Conservation (phyloP, 1,284 basidiomycete genomes). For the Cystobasidiaceae sp. region DNA sequence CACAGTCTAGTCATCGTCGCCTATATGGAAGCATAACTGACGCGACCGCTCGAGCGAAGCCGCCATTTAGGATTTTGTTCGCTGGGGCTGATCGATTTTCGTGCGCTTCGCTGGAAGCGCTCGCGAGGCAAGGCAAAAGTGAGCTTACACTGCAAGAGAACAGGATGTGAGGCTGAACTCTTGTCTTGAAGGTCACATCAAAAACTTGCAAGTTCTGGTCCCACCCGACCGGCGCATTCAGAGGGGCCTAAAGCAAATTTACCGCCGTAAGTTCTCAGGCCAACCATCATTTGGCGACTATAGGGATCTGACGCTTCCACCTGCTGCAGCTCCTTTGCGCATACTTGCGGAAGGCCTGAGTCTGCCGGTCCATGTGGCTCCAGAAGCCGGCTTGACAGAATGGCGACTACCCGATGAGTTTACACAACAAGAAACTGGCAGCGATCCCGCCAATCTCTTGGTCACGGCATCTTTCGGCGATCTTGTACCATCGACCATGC, state of each 20-base stretch:
- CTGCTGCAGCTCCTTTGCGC: constrained; percentile 36
- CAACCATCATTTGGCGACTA: too few species aligned
- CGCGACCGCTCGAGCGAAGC: not conserved
- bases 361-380: constrained; percentile 28
- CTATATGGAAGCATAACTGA: not conserved
- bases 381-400: constrained; percentile 30
- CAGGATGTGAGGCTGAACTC: not conserved
- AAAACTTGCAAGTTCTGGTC: constrained; percentile 35
- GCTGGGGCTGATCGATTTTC: constrained; percentile 70
- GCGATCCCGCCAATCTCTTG: constrained; percentile 54
- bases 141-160: not conserved
- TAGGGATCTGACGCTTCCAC: too few species aligned
- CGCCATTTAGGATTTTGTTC: constrained; percentile 57
- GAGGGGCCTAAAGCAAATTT: constrained; percentile 26
- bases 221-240: constrained; percentile 35
- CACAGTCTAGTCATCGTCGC: too few species aligned
- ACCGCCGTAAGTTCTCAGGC: constrained; percentile 31
- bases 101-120: constrained; percentile 55
- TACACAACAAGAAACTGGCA: not conserved
- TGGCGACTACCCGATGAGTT: constrained; percentile 16
- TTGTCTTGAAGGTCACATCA: constrained; percentile 30
- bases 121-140: constrained; percentile 50
- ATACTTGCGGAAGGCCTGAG: constrained; percentile 34
- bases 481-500: constrained; percentile 64
- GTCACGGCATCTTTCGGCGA: constrained; percentile 90